Evolutionary conservation across 331 rosid genomes (phyloP), one percentile per base, ranked within the genome.

Genomic region (Acacia pycnantha): DNA sequence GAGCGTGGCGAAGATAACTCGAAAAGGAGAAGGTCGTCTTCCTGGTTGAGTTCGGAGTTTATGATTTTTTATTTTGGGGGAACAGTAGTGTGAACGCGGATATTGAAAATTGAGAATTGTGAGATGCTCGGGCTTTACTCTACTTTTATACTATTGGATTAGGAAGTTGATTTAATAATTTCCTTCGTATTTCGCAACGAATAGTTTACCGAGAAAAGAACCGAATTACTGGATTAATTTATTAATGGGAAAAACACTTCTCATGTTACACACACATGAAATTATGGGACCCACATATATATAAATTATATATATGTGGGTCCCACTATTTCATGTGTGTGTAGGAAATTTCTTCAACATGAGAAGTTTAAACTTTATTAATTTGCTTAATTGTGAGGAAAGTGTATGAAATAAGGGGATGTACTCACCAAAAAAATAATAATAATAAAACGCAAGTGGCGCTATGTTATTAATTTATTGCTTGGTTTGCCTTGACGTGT

Each of bases 81-180:
- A 37, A 46, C 56, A 33, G 13, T 11, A 11, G 77, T 78, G 81
- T 78, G 81, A 78, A 78, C 75, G 51, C 26, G 50, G 40, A n/a
- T 47, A 64, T 67, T 78, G 67, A 78, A 48, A 67, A 12, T 19
- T 29, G n/a, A 37, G 68, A n/a, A n/a, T 37, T 13, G 24, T 11
- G 24, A 22, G 68, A 75, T 75, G 35, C 79, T 3, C 3, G n/a
- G 69, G 15, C 13, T 37, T 22, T 13, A 5, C 15, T 6, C 46
- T 11, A 62, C 35, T 62, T 43, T 77, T 61, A 77, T 77, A n/a
- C n/a, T n/a, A 24, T 27, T 61, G 61, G 18, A 12, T 27, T 6
- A 3, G 27, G 31, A 61, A 43, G 16, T 44, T 44, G 2, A 43
- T 71, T 46, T 24, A 14, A 44, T 12, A 14, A 14, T 71, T 53